Base-by-base conservation (phyloP, 225 moss, liverwort and hornwort genomes). In the Bryum argenteum region DNA sequence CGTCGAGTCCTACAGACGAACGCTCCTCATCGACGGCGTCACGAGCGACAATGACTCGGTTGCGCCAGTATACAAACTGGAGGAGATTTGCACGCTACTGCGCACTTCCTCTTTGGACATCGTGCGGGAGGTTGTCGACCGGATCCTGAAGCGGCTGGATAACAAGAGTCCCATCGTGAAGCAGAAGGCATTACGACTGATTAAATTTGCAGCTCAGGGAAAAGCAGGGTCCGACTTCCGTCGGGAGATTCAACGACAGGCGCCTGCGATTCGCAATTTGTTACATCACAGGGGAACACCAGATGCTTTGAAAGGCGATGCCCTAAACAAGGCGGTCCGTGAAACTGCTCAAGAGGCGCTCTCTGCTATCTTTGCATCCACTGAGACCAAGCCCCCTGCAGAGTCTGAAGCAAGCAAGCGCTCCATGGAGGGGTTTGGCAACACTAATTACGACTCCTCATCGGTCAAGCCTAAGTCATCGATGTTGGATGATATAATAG, bases 271-370 rank as follows among this genome's bases (percentile, higher is more conserved):
- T 78, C 77, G 77, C 48, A 82, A 77, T 50, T 78, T 84, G 15
- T 65, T 82, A 40, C 88, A 88, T 54, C 84, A 82, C 77, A 87
- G 87, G 76, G 98, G 98, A 47, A 80, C 81, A 71, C 73, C 89
- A 62, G 98, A 99, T 70, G 88, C 94, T 50, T 79, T 99, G 58
- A 94, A 92, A 85, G 98, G 98, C 66, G 94, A 99, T 78, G 87
- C 98, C 5, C 61, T 99, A 43, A 99, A 99, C 66, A 99, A 94
- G 81, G 92, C 94, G 53, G 98, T 99, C 63, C 88, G 98, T 71
- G 98, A 99, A 53, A 99, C 89, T 1, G 94, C 98, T 44, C 98
- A 94, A 61, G 98, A 99, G 81, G 85, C 94, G 13, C 70, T 92
- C 41, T 81, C 92, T 73, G 94, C 98, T 22, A 91, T 94, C 70